Evolutionary conservation across 371 early-diverging fungal genomes (phyloP).

Genomic region (Saksenaea oblongispora): DNA sequence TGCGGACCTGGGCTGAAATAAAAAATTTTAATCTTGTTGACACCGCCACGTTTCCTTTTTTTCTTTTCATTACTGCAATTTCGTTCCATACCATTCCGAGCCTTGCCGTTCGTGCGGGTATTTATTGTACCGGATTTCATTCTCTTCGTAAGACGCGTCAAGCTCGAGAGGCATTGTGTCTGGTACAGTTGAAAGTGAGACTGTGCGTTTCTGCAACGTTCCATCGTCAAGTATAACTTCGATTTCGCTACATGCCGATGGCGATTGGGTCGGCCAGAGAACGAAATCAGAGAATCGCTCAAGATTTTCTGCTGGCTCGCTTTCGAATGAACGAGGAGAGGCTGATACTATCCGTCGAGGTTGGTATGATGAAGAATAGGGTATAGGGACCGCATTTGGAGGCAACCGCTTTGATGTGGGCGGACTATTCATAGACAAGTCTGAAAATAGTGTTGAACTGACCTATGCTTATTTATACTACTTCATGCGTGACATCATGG

Average conservation of each 20-base stretch:
- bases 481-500: neutral
- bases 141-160: neutral
- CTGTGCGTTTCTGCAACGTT: slow-evolving; percentile 13
- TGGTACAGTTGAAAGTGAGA: slow-evolving; percentile 17
- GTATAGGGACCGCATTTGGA: neutral
- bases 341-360: neutral
- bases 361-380: neutral
- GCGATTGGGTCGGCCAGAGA: neutral
- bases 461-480: neutral
- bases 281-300: neutral
- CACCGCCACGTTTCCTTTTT: too few species aligned
- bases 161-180: neutral
- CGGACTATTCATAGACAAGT: neutral
- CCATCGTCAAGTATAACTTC: slow-evolving; percentile 23
- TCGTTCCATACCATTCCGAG: neutral
- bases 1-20: too few species aligned
- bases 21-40: too few species aligned
- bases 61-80: neutral
- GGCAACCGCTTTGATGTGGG: neutral
- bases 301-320: neutral
- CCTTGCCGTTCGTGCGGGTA: neutral
- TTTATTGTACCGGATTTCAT: neutral
- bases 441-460: neutral
- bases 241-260: slow-evolving; percentile 9
- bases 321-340: neutral